Percentiles rank a stretch among this genome's conserved stretches.
phyloP scores from a whole-genome alignment of 331 rosid species.

The Quercus phellos region DNA sequence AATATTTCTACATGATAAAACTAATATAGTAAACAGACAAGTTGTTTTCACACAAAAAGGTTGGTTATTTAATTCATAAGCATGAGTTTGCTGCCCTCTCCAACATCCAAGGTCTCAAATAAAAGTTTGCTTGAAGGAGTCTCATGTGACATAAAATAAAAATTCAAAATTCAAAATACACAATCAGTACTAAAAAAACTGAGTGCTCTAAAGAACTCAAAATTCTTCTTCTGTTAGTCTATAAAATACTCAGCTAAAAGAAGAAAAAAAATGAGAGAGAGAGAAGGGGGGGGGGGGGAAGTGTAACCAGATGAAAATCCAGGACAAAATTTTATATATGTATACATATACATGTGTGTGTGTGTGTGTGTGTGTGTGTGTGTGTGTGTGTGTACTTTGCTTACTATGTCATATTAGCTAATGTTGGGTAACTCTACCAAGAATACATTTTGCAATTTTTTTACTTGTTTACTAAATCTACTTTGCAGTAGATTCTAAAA shows the following conservation, averaged over 20 bases:
- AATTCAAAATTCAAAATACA: background rate
- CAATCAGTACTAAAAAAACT: background rate
- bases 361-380: too few species aligned
- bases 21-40: background rate
- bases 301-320: background rate
- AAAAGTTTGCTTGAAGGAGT: background rate
- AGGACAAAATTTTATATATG: background rate
- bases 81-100: background rate
- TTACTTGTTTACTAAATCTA: too few species aligned
- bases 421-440: too few species aligned
- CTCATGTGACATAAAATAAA: background rate
- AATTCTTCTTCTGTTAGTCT: background rate
- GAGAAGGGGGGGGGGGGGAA: too few species aligned
- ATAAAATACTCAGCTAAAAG: background rate
- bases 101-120: background rate
- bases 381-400: too few species aligned
- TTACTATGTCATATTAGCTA: too few species aligned
- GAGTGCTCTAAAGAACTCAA: background rate
- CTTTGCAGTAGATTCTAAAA: too few species aligned
- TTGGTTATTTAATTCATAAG: background rate
- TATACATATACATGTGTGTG: background rate
- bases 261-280: background rate
- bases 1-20: background rate
- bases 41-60: background rate
- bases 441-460: too few species aligned